A percentile compares a stretch with the other conserved stretches of the same genome.
phyloP scores from a whole-genome alignment of 257 asterid species.

The Solanum appendiculatum region DNA sequence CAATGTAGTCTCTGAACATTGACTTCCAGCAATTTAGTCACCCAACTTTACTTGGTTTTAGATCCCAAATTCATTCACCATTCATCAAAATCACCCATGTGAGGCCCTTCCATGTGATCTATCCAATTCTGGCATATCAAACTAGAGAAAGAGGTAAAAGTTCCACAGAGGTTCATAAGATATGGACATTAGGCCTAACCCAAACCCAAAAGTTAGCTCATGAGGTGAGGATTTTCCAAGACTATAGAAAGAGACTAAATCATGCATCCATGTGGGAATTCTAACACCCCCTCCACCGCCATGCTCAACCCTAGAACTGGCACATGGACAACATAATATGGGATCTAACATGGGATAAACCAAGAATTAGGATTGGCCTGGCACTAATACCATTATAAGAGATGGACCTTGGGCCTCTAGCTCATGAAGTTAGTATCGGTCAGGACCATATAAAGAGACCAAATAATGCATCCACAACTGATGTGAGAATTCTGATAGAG shows the following conservation, averaged over 20 bases:
- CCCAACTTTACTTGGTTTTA: background rate
- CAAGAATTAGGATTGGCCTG: background rate
- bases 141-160: background rate
- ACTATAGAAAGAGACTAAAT: background rate
- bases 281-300: background rate
- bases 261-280: background rate
- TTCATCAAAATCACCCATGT: background rate
- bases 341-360: background rate
- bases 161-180: background rate
- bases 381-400: background rate
- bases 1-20: background rate
- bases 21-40: background rate
- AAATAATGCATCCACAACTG: background rate
- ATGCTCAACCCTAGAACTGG: background rate
- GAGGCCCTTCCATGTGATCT: background rate
- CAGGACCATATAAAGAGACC: background rate
- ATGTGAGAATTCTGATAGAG: background rate
- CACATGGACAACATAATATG: background rate
- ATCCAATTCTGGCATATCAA: background rate
- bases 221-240: background rate
- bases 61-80: background rate
- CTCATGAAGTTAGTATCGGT: background rate
- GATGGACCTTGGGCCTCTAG: background rate
- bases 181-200: background rate
- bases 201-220: background rate